These are phyloP conservation scores for Gautieria morchelliformis DNA, from an alignment of 768 basidiomycete genomes.

Conservation along the genomic window DNA sequence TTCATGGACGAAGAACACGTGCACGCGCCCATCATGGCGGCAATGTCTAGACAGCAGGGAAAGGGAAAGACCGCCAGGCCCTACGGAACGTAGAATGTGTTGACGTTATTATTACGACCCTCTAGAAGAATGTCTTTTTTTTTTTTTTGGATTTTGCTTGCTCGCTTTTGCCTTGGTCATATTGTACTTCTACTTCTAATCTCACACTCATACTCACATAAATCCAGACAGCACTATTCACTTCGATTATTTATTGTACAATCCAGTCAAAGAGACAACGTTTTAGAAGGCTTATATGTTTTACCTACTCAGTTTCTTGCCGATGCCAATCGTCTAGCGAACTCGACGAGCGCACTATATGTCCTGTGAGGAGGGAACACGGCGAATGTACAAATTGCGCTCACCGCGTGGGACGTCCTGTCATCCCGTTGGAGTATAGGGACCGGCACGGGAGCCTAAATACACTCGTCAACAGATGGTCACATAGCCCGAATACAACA, in stretches of 20 bases:
- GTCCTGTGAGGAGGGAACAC: not conserved
- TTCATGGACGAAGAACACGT: conserved; percentile 10
- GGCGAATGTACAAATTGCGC: conserved; percentile 14
- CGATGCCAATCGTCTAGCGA: conserved; percentile 12
- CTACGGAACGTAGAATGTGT: not conserved
- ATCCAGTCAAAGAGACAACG: no score
- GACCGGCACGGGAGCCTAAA: conserved; percentile 38
- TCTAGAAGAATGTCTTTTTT: no score
- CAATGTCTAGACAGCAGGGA: not conserved
- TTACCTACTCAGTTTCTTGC: not conserved
- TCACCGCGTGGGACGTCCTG: conserved; percentile 69
- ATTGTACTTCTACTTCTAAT: no score
- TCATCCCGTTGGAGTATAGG: conserved; percentile 73
- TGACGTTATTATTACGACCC: not conserved
- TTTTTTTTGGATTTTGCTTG: not conserved
- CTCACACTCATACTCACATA: no score
- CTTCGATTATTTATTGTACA: no score
- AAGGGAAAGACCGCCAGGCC: not conserved
- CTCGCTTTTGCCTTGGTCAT: not conserved
- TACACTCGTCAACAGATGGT: not conserved
- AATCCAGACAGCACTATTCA: no score
- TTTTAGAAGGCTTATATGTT: no score
- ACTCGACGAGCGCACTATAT: conserved; percentile 17
- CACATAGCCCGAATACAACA: conserved; percentile 4
- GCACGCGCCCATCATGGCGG: not conserved